Percentiles rank a stretch among this genome's conserved stretches.
These are phyloP conservation scores for Zalerion maritima DNA, from an alignment of 495 filamentous ascomycete species.

Conservation along the genomic window DNA sequence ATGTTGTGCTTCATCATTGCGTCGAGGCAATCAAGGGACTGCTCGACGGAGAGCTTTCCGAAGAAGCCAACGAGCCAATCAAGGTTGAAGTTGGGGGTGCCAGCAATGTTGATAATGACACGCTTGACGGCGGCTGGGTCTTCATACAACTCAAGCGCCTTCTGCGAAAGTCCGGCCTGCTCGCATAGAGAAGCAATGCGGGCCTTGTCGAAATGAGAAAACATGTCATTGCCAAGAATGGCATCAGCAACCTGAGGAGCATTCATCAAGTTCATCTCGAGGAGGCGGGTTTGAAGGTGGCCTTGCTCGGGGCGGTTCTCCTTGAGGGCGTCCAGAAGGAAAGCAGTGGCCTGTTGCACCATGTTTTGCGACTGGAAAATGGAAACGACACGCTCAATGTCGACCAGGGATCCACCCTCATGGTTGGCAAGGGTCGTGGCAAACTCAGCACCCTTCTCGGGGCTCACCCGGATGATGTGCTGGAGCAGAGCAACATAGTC, in stretches of 20 bases:
- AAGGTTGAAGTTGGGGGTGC: conserved; percentile 63
- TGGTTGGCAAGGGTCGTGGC: conserved; percentile 76
- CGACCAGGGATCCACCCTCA: conserved; percentile 70
- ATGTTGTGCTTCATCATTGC: conserved; percentile 95
- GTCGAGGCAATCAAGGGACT: conserved; percentile 84
- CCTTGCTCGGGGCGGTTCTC: conserved; percentile 90
- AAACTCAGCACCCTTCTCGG: conserved; percentile 91
- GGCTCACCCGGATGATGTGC: conserved; percentile 82
- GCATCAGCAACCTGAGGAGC: conserved; percentile 96
- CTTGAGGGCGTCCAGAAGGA: conserved; percentile 86
- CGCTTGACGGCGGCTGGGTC: conserved; percentile 84
- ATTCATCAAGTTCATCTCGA: conserved; percentile 96
- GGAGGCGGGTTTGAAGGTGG: conserved; percentile 77
- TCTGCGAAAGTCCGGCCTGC: conserved; percentile 70
- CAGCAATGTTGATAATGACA: conserved; percentile 61
- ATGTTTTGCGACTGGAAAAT: conserved; percentile 96
- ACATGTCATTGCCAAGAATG: conserved; percentile 94
- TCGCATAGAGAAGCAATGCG: conserved; percentile 84
- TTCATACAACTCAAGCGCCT: conserved; percentile 88
- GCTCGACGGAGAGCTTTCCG: conserved; percentile 83
- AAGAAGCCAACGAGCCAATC: conserved; percentile 92
- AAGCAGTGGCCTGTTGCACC: conserved; percentile 93
- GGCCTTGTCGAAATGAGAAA: conserved; percentile 83
- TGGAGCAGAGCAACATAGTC: conserved; percentile 84
- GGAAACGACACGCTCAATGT: conserved; percentile 89